Evolutionary conservation across 1,284 basidiomycete genomes (phyloP).

Genomic region (Lignosus rhinocerotis): DNA sequence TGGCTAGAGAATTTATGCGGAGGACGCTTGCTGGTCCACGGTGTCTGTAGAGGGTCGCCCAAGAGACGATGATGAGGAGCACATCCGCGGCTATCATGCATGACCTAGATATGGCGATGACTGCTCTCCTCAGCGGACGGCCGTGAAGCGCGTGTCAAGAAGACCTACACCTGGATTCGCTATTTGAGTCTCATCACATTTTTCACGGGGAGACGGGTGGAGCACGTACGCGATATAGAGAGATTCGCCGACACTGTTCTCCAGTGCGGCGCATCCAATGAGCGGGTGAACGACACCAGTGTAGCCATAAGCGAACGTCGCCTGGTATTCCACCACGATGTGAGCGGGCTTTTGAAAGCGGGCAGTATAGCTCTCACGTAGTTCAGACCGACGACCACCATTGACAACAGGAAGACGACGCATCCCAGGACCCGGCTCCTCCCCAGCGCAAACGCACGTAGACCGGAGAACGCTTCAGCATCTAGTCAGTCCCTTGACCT

Average conservation of each 20-base stretch:
- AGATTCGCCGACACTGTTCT: background rate
- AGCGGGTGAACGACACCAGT: background rate
- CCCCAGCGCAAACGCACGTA: background rate
- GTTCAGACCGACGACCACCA: background rate
- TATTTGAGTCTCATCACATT: too few species aligned
- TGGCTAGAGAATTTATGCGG: background rate
- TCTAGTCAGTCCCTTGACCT: background rate
- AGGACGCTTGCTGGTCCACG: background rate
- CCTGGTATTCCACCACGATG: background rate
- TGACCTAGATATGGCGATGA: background rate
- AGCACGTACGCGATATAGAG: background rate
- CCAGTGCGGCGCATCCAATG: background rate
- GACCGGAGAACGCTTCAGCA: background rate
- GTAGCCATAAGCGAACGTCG: background rate
- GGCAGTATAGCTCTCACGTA: background rate
- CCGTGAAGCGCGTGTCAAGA: too few species aligned
- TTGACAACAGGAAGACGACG: background rate
- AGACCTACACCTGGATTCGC: too few species aligned
- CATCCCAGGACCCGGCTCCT: background rate
- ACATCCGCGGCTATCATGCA: background rate
- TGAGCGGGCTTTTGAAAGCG: too few species aligned
- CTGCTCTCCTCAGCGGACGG: background rate
- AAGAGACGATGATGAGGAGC: background rate
- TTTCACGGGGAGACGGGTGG: background rate
- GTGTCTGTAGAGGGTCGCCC: background rate